Percentiles rank a stretch among this genome's conserved stretches.
These are phyloP conservation scores for Vitis riparia DNA, from an alignment of 164 flowering plant species.

Conservation along the genomic window DNA sequence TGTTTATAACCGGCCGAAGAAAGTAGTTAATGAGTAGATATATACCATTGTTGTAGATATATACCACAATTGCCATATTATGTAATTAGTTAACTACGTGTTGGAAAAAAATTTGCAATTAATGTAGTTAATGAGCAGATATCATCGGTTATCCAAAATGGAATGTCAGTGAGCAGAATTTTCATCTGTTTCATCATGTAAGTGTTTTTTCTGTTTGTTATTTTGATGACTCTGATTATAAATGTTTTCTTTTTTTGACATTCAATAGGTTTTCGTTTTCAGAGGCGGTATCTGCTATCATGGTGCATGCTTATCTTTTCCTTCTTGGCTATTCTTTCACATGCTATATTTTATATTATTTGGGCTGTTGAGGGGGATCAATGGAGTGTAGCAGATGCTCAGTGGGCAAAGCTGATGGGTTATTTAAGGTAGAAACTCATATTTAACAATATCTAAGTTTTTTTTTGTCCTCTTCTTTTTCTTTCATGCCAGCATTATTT, in stretches of 20 bases:
- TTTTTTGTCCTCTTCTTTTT: neutral
- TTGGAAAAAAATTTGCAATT: too few relatives aligned
- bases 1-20: neutral
- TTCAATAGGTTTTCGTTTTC: constrained; percentile 33
- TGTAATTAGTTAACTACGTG: too few relatives aligned
- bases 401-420: constrained; percentile 55
- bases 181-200: neutral
- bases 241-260: neutral
- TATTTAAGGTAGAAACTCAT: constrained; percentile 36
- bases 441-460: neutral
- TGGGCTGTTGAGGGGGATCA: constrained; percentile 38
- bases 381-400: constrained; percentile 35
- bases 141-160: neutral
- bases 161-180: neutral
- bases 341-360: constrained; percentile 37
- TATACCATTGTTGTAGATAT: too few relatives aligned
- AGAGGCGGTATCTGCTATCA: constrained; percentile 21
- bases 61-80: too few relatives aligned
- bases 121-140: neutral
- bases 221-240: neutral
- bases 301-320: constrained; percentile 46
- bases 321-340: constrained; percentile 31
- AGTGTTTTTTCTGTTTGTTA: neutral
- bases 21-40: neutral
- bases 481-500: neutral